A percentile compares a stretch with the other conserved stretches of the same genome.
These are phyloP conservation scores for Cornus kousa DNA, from an alignment of 148 eudicot genomes.

Conservation along the genomic window DNA sequence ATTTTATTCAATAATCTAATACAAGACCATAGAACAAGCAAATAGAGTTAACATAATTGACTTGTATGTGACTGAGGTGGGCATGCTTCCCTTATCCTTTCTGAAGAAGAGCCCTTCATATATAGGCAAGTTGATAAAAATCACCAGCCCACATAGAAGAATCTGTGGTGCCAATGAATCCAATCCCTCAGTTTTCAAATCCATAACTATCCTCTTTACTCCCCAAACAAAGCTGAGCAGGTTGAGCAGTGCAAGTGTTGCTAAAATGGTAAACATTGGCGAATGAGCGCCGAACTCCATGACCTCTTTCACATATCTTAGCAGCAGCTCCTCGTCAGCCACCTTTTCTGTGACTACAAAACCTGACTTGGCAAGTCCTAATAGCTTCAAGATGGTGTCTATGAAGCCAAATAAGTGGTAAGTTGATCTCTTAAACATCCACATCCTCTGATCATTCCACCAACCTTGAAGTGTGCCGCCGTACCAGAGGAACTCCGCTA, in stretches of 20 bases:
- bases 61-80: slow-evolving; percentile 34
- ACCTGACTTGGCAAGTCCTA: slow-evolving; percentile 40
- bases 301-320: slow-evolving; percentile 22
- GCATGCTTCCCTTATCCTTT: slow-evolving; percentile 56
- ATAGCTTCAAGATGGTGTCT: slow-evolving; percentile 26
- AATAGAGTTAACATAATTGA: slow-evolving; percentile 28
- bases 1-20: neutral
- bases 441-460: slow-evolving; percentile 70
- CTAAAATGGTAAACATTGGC: slow-evolving; percentile 43
- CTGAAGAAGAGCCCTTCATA: slow-evolving; percentile 44
- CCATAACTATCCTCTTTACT: neutral
- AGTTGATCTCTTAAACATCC: slow-evolving; percentile 47
- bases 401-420: slow-evolving; percentile 42
- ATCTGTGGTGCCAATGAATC: slow-evolving; percentile 36
- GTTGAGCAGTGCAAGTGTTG: slow-evolving; percentile 40
- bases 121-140: slow-evolving; percentile 40
- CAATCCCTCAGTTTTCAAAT: neutral
- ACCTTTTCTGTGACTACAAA: slow-evolving; percentile 57
- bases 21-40: slow-evolving; percentile 14
- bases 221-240: slow-evolving; percentile 24
- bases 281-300: slow-evolving; percentile 62
- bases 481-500: slow-evolving; percentile 36
- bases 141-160: slow-evolving; percentile 32
- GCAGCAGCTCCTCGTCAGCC: slow-evolving; percentile 29
- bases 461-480: slow-evolving; percentile 47